Conservation (phyloP, 805 yeast species). For the Monosporozyma yasuniensis region DNA sequence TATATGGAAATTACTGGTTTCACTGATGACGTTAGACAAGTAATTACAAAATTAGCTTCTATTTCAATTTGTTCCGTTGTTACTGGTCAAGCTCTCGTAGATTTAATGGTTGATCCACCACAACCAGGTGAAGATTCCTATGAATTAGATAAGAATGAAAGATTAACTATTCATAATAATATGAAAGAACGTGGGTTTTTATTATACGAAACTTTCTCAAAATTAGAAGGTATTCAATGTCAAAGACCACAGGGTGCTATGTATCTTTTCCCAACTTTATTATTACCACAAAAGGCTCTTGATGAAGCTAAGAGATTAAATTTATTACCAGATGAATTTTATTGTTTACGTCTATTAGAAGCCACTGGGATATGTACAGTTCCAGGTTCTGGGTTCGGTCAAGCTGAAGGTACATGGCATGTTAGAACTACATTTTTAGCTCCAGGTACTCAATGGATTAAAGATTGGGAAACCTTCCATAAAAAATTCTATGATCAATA, state of each 20-base stretch:
- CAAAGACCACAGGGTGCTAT: conserved; percentile 93
- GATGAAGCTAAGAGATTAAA: conserved; percentile 47
- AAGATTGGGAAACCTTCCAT: conserved; percentile 73
- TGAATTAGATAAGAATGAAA: conserved; percentile 57
- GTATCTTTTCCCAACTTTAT: conserved; percentile 83
- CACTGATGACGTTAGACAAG: conserved; percentile 51
- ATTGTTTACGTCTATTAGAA: conserved; percentile 76
- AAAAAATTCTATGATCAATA: conserved; percentile 36
- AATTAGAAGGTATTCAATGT: conserved; percentile 76
- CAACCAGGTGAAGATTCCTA: conserved; percentile 64
- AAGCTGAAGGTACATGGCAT: conserved; percentile 78
- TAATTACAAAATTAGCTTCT: conserved; percentile 79
- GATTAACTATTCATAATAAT: conserved; percentile 48
- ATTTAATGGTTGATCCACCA: conserved; percentile 93
- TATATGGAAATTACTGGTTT: conserved; percentile 91
- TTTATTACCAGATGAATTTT: conserved; percentile 71
- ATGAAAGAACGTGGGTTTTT: conserved; percentile 56
- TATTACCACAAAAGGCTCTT: conserved; percentile 56
- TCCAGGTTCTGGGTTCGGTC: conserved; percentile 97
- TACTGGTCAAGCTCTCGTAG: conserved; percentile 87
- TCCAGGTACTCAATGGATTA: conserved; percentile 87
- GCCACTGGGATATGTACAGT: conserved; percentile 91
- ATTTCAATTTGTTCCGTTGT: conserved; percentile 90
- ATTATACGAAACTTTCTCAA: conserved; percentile 59
- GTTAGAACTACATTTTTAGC: conserved; percentile 94